Evolutionary conservation across 768 basidiomycete genomes (phyloP).

Genomic region (Calocybe cyanea): DNA sequence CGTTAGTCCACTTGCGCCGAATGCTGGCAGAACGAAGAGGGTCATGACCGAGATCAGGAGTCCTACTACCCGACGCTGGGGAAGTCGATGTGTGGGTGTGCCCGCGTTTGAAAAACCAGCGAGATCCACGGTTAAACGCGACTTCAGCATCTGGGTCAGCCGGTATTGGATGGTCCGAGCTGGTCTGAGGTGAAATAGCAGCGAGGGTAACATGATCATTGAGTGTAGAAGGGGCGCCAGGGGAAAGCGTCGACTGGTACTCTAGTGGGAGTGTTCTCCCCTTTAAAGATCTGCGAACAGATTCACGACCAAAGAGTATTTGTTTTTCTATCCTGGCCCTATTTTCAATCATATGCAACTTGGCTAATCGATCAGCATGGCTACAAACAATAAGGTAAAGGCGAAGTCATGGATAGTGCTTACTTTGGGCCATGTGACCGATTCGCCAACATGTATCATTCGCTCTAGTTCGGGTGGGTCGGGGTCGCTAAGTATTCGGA

Average conservation of each 20-base stretch:
- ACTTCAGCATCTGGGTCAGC: slow-evolving; percentile 79
- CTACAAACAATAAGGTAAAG: neutral
- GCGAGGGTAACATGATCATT: neutral
- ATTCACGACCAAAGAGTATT: slow-evolving; percentile 74
- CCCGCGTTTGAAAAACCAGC: slow-evolving; percentile 52
- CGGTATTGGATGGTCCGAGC: slow-evolving; percentile 55
- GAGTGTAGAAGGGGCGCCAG: neutral
- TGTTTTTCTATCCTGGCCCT: slow-evolving; percentile 81
- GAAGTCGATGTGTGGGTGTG: slow-evolving; percentile 31
- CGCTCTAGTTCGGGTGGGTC: slow-evolving; percentile 73
- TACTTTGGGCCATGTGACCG: slow-evolving; percentile 97
- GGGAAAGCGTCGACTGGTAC: neutral
- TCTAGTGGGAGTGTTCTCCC: slow-evolving; percentile 13
- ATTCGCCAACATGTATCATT: slow-evolving; percentile 84
- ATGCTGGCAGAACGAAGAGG: slow-evolving; percentile 36
- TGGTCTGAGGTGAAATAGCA: slow-evolving; percentile 28
- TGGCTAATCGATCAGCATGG: neutral
- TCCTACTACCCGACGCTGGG: slow-evolving; percentile 29
- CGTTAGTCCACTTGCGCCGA: slow-evolving; percentile 47
- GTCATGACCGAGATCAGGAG: slow-evolving; percentile 31
- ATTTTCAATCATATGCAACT: slow-evolving; percentile 95
- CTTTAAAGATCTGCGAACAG: slow-evolving; percentile 57
- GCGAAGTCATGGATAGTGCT: too few species aligned
- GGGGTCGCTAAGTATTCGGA: slow-evolving; percentile 81
- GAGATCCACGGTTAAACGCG: slow-evolving; percentile 57